A percentile compares a stretch with the other conserved stretches of the same genome.
Conservation (phyloP, 176 grass and related monocot species). For the Carex scoparia region DNA sequence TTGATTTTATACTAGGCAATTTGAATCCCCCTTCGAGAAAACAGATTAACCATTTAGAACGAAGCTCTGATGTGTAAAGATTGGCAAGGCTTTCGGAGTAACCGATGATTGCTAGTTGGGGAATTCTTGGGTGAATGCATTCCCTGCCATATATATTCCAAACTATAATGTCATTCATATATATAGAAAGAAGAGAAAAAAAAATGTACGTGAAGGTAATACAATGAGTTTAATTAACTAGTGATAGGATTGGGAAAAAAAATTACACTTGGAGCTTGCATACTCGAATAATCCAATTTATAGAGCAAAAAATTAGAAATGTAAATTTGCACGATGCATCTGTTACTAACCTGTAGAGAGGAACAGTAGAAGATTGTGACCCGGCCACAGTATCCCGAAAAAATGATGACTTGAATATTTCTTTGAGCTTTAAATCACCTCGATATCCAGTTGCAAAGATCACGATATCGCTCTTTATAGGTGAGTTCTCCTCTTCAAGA, state of each 20-base stretch:
- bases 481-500: constrained; percentile 20
- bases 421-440: constrained; percentile 36
- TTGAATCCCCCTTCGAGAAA: constrained; percentile 50
- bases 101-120: constrained; percentile 41
- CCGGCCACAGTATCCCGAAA: constrained; percentile 30
- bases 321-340: background rate
- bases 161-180: background rate
- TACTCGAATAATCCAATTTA: background rate
- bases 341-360: constrained; percentile 33
- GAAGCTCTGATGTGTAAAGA: constrained; percentile 48
- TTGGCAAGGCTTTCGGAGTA: constrained; percentile 60
- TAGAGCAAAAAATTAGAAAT: background rate
- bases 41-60: constrained; percentile 44
- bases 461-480: constrained; percentile 24
- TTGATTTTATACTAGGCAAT: constrained; percentile 34
- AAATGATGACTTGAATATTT: constrained; percentile 34
- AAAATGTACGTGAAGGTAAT: background rate
- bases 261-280: no score
- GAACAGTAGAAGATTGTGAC: constrained; percentile 27
- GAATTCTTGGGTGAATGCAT: constrained; percentile 60
- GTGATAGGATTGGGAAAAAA: no score
- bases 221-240: no score
- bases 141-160: constrained; percentile 28
- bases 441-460: constrained; percentile 40
- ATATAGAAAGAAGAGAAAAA: background rate